phyloP scores from a whole-genome alignment of 2,329 filamentous ascomycete genomes.

The Stagonosporopsis tanaceti region DNA sequence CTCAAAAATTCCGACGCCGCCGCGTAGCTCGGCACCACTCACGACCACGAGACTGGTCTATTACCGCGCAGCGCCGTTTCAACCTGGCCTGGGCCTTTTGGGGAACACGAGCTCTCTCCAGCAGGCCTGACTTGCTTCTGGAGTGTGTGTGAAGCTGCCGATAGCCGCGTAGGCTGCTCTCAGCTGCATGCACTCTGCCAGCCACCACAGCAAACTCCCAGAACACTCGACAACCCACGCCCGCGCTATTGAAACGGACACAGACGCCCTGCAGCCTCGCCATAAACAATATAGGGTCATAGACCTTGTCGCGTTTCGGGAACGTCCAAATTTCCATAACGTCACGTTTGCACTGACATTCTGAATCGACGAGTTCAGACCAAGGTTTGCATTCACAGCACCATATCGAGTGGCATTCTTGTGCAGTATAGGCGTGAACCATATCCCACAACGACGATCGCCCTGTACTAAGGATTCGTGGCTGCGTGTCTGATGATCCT shows the following conservation, averaged over 20 bases:
- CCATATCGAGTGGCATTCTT: background rate
- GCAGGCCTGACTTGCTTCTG: background rate
- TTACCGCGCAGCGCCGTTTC: conserved; percentile 1
- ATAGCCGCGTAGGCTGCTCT: conserved; percentile 1
- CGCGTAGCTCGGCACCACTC: conserved; percentile 11
- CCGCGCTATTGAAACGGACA: conserved; percentile 9
- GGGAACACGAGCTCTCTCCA: background rate
- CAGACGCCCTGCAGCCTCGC: conserved; percentile 3
- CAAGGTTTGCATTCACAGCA: background rate
- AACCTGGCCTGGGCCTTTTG: background rate
- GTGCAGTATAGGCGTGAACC: background rate
- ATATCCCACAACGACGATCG: conserved; percentile 3
- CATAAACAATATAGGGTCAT: background rate
- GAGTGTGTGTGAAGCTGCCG: background rate
- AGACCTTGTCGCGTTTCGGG: background rate
- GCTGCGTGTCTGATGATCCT: conserved; percentile 15
- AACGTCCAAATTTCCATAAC: background rate
- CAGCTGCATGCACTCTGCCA: conserved; percentile 4
- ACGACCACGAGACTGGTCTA: conserved; percentile 8
- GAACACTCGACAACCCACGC: conserved; percentile 8
- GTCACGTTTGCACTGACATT: conserved; percentile 12
- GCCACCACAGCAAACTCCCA: conserved; percentile 2
- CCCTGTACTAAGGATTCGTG: conserved; percentile 2
- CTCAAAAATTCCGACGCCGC: conserved; percentile 8
- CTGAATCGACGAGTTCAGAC: background rate